Percentiles rank a stretch among this genome's conserved stretches.
These are phyloP conservation scores for Macrolepiota fuliginosa DNA, from an alignment of 768 basidiomycete species.

Conservation along the genomic window DNA sequence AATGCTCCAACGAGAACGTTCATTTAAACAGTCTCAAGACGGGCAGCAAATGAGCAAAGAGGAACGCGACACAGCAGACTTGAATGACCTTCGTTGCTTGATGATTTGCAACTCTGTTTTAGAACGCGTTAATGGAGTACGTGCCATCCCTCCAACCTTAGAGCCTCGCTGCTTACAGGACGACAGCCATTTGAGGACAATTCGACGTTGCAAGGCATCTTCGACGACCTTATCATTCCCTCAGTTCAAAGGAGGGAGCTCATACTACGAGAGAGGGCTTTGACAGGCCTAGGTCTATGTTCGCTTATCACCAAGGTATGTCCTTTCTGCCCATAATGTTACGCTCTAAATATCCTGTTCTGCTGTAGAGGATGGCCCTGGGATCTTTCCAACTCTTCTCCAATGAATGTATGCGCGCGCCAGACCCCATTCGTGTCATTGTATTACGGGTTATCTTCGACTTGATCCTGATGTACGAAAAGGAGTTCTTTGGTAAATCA, in stretches of 20 bases:
- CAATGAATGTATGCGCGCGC: constrained; percentile 73
- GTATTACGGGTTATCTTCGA: constrained; percentile 89
- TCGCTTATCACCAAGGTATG: constrained; percentile 78
- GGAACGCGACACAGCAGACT: constrained; percentile 61
- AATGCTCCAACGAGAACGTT: constrained; percentile 27
- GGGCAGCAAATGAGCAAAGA: constrained; percentile 64
- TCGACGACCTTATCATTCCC: constrained; percentile 86
- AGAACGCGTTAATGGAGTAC: constrained; percentile 86
- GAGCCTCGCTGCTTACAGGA: constrained; percentile 17
- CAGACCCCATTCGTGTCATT: constrained; percentile 72
- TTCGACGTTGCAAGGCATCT: constrained; percentile 77
- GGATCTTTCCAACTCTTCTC: constrained; percentile 82
- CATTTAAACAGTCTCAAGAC: constrained; percentile 35
- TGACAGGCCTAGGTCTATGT: constrained; percentile 78
- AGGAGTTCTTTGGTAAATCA: constrained; percentile 61
- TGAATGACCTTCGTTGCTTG: constrained; percentile 80
- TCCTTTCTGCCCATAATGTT: not conserved
- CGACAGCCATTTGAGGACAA: constrained; percentile 71
- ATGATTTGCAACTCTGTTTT: constrained; percentile 83
- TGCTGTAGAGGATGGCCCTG: constrained; percentile 55
- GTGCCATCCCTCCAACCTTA: constrained; percentile 28
- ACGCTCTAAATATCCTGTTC: not conserved
- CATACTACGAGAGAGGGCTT: constrained; percentile 74
- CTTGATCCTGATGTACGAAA: constrained; percentile 85
- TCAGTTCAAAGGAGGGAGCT: constrained; percentile 88